Base-by-base conservation (phyloP, 2,329 filamentous ascomycete genomes). In the Ophiostoma sp. region DNA sequence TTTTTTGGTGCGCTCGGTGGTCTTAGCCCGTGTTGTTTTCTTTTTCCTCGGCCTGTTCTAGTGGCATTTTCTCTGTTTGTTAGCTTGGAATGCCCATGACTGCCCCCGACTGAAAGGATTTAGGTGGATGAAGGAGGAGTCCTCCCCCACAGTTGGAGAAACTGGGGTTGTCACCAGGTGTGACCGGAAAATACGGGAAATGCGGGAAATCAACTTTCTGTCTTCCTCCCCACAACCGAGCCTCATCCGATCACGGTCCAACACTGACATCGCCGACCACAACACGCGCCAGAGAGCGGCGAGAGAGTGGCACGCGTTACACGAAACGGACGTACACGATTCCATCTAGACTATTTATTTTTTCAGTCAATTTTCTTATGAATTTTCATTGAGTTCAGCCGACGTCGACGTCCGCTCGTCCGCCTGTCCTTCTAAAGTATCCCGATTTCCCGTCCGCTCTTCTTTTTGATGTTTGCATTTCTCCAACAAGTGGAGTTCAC, bases 361-460 rank as follows among this genome's bases (percentile, higher is more conserved):
- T 50, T 50, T 50, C 6, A 1, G 11, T 52, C 6, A n/a, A 25
- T 22, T 52, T 22, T 52, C 22, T 1, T 52, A n/a, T 22, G 6
- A 25, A 52, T 52, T 52, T 52, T 52, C n/a, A 6, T 52, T 11
- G 8, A 19, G 9, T 52, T 22, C 1, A 22, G 22, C 48, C 48
- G 48, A 50, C 17, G 19, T 50, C 42, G 42, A 19, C 12, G 48
- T 22, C 22, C 22, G 25, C 25, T 1, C 25, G 55, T 31, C 55
- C 4, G 25, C 31, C 22, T 25, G 9, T 9, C 6, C 17, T 7
- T 61, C 57, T 61, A 36, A 36, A 63, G 61, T 70, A 70, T 55
- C 48, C 68, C 68, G 68, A 70, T 70, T 70, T 70, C 28, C 68
- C 68, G 68, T 57, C 8, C n/a, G 7, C 50, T 22, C n/a, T 22